Evolutionary conservation across 1,139 yeast species (phyloP).

Genomic region (Spathaspora jeffriesii): DNA sequence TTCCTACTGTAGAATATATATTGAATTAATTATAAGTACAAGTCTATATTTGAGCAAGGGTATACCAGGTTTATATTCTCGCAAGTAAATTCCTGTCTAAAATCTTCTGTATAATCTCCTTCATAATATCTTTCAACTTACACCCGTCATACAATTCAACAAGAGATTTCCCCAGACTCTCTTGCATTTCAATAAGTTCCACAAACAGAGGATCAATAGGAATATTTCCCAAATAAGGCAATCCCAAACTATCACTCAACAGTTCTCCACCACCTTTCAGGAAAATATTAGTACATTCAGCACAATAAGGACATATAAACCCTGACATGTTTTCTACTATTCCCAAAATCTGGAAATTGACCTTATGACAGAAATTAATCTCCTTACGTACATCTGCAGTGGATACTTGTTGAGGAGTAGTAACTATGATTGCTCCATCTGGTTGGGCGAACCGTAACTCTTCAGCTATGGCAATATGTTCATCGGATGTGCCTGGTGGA

Average conservation of each 20-base stretch:
- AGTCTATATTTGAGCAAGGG: too few relatives aligned
- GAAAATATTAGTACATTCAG: constrained; percentile 89
- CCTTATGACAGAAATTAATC: constrained; percentile 47
- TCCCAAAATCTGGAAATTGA: constrained; percentile 43
- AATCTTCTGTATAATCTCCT: constrained; percentile 47
- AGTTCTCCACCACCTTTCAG: constrained; percentile 90
- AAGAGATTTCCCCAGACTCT: constrained; percentile 21
- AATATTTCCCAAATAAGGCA: constrained; percentile 79
- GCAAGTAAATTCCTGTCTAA: constrained; percentile 36
- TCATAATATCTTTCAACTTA: constrained; percentile 49
- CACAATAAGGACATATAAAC: constrained; percentile 69
- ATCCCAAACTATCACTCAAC: constrained; percentile 58
- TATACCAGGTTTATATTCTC: too few relatives aligned
- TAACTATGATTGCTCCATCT: constrained; percentile 50
- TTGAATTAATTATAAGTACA: too few relatives aligned
- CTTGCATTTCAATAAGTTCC: constrained; percentile 71
- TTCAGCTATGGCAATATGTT: constrained; percentile 96
- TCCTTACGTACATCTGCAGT: constrained; percentile 54
- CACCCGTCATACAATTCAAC: constrained; percentile 37
- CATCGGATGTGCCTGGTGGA: constrained; percentile 99
- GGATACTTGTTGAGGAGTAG: constrained; percentile 57
- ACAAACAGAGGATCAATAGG: constrained; percentile 95
- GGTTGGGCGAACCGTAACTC: constrained; percentile 63
- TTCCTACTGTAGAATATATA: too few relatives aligned
- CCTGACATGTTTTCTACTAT: constrained; percentile 52